These are phyloP conservation scores for Kwoniella dejecticola DNA, from an alignment of 768 basidiomycete species.

Conservation along the genomic window DNA sequence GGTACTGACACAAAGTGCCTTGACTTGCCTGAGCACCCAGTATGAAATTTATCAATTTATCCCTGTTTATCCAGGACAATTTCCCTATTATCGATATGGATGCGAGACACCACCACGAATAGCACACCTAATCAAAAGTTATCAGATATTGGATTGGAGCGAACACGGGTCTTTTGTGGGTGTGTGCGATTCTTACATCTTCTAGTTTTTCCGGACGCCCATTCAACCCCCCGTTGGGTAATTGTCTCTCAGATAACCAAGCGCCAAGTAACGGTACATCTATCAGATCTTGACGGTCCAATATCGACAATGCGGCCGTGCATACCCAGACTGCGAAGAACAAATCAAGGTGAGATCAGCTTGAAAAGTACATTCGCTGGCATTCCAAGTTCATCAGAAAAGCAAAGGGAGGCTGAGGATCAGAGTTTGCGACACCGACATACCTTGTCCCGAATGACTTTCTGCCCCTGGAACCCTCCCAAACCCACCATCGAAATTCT, in stretches of 20 bases:
- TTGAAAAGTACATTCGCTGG: not conserved
- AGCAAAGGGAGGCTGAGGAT: no score
- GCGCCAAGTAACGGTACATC: conserved; percentile 79
- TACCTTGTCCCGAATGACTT: conserved; percentile 89
- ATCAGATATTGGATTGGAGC: no score
- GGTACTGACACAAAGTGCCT: no score
- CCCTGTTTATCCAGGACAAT: conserved; percentile 81
- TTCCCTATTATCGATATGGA: conserved; percentile 79
- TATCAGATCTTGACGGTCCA: conserved; percentile 74
- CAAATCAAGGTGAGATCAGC: not conserved
- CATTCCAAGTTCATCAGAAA: no score
- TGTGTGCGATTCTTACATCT: conserved; percentile 86
- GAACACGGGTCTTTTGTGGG: no score
- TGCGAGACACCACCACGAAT: conserved; percentile 95
- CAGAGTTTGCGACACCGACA: no score
- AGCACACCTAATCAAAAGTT: conserved; percentile 72
- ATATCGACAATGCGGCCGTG: conserved; percentile 79
- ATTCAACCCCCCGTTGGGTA: conserved; percentile 90
- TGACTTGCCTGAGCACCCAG: conserved; percentile 75
- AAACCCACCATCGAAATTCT: conserved; percentile 95
- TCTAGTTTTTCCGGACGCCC: conserved; percentile 97
- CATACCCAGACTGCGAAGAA: conserved; percentile 76
- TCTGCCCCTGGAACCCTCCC: conserved; percentile 82
- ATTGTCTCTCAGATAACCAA: conserved; percentile 93
- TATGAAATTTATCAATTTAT: conserved; percentile 77